Conservation (phyloP, 257 asterid genomes). For the Fraxinus anomala region DNA sequence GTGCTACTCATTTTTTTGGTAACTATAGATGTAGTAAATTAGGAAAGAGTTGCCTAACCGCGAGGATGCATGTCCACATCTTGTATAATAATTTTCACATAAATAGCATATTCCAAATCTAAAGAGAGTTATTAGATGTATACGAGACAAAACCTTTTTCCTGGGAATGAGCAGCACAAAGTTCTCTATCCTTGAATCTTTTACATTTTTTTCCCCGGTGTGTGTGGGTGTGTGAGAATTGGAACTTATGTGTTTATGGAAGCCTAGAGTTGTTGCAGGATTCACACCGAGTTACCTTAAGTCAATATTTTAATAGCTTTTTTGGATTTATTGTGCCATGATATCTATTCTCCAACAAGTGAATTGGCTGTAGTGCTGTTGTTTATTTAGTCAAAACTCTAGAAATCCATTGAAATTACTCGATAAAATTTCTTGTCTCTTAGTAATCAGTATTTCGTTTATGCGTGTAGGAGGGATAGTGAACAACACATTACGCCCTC, state of each 20-base stretch:
- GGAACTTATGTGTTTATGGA: neutral
- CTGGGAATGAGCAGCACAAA: neutral
- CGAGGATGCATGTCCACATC: no score
- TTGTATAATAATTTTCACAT: no score
- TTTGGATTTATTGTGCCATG: no score
- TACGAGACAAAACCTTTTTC: neutral
- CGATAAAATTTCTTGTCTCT: neutral
- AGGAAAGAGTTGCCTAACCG: no score
- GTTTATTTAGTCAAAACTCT: no score
- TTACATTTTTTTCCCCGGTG: no score
- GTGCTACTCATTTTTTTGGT: neutral
- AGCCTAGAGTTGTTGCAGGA: neutral
- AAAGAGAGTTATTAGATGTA: neutral
- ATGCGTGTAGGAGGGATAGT: slow-evolving; percentile 77
- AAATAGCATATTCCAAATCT: neutral
- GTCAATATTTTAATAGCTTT: no score
- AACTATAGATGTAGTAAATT: neutral
- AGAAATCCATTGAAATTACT: no score
- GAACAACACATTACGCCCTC: slow-evolving; percentile 85
- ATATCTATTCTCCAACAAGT: no score
- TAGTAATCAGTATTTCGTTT: neutral
- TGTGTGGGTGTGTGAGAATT: no score
- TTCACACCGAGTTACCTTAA: neutral
- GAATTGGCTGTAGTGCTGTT: no score
- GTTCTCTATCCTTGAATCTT: neutral